Conservation (phyloP, 441 rosid species). For the Pelargonium fulgidum region DNA sequence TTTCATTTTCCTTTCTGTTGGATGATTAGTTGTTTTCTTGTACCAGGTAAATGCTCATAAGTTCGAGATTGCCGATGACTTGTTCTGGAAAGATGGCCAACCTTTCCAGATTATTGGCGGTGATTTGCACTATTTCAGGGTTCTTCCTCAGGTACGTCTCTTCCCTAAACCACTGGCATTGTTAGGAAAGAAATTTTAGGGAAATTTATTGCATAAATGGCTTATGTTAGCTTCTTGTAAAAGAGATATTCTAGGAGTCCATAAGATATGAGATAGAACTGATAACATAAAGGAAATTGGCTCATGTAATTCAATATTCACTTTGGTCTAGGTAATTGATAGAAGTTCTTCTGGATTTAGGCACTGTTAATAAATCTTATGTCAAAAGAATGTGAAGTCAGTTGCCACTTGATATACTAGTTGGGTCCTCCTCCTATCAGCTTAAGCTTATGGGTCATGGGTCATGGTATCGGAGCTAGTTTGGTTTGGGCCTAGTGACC, state of each 20-base stretch:
- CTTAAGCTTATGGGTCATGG: no score
- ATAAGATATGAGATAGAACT: background rate
- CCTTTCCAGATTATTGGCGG: constrained; percentile 82
- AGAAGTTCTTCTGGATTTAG: no score
- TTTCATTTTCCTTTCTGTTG: background rate
- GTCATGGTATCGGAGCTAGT: no score
- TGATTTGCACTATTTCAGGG: constrained; percentile 88
- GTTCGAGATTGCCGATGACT: constrained; percentile 64
- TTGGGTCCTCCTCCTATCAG: no score
- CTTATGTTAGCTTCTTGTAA: background rate
- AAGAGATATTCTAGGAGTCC: background rate
- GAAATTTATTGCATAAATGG: no score
- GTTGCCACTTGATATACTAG: no score
- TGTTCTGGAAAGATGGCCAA: constrained; percentile 72
- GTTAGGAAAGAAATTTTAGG: no score
- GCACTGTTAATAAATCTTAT: no score
- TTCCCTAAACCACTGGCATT: background rate
- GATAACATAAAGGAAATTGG: background rate
- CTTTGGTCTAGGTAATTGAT: background rate
- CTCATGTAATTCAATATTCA: background rate
- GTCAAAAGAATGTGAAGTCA: no score
- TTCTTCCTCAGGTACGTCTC: constrained; percentile 63
- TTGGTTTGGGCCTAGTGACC: no score
- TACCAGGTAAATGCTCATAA: constrained; percentile 27
- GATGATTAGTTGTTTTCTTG: background rate